These are phyloP conservation scores for Phanerochaete carnosa DNA, from an alignment of 768 basidiomycete species.

Conservation along the genomic window DNA sequence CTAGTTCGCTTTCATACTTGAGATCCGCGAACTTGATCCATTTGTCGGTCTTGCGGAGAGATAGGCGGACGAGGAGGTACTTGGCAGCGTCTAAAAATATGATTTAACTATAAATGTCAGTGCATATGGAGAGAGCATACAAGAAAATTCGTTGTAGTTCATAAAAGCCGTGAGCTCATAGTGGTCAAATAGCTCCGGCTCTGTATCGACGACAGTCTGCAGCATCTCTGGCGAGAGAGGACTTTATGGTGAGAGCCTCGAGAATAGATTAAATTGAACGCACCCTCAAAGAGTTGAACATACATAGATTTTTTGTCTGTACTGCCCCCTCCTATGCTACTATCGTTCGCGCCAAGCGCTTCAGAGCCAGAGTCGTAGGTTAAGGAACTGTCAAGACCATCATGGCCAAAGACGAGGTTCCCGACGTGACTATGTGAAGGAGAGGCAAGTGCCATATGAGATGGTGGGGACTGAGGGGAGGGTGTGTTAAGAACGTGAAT, in stretches of 20 bases:
- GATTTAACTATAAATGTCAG: not conserved
- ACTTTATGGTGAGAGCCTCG: not conserved
- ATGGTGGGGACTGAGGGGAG: not conserved
- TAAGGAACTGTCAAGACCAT: not conserved
- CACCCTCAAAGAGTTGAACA: slow-evolving; percentile 40
- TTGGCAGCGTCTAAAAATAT: slow-evolving; percentile 43
- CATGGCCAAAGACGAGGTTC: slow-evolving; percentile 1
- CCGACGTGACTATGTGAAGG: not conserved
- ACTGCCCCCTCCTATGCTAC: not conserved
- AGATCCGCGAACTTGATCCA: slow-evolving; percentile 50
- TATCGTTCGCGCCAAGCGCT: slow-evolving; percentile 1
- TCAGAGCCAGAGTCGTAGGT: not conserved
- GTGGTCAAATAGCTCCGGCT: slow-evolving; percentile 48
- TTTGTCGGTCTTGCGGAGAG: slow-evolving; percentile 54
- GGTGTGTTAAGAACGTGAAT: not conserved
- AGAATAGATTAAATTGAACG: not conserved
- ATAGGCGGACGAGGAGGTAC: slow-evolving; percentile 61
- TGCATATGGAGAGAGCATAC: slow-evolving; percentile 39
- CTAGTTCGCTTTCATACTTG: slow-evolving; percentile 41
- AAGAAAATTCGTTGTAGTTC: slow-evolving; percentile 42
- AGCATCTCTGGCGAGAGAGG: slow-evolving; percentile 47
- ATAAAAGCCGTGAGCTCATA: slow-evolving; percentile 44
- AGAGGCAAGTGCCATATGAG: not conserved
- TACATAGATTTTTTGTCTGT: slow-evolving; percentile 35
- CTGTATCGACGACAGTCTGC: slow-evolving; percentile 44